Evolutionary conservation across 176 grass and related monocot genomes (phyloP).

Genomic region (Tillandsia leiboldiana): DNA sequence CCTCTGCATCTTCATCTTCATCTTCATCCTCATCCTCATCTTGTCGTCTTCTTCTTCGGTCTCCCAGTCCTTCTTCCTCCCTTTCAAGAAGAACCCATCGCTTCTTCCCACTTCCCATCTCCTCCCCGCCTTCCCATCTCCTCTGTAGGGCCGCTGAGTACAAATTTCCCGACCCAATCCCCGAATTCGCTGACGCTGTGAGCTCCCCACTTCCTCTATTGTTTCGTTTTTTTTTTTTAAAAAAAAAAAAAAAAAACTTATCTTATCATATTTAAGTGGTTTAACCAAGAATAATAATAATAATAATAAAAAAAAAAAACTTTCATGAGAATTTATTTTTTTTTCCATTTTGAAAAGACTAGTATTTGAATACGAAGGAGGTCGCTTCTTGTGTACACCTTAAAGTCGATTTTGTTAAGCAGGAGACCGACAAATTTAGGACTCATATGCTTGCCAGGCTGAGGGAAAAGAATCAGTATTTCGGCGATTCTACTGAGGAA

Average conservation of each 20-base stretch:
- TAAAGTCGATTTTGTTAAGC: neutral
- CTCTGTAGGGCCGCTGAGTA: slow-evolving; percentile 47
- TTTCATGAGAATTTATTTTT: too few relatives aligned
- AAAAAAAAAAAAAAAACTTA: too few relatives aligned
- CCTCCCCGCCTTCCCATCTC: neutral
- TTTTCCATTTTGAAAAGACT: too few relatives aligned
- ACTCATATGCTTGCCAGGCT: slow-evolving; percentile 69
- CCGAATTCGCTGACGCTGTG: slow-evolving; percentile 66
- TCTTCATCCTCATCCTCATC: slow-evolving; percentile 7
- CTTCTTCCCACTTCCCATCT: neutral
- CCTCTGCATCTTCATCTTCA: neutral
- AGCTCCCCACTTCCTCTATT: neutral
- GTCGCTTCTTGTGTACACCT: too few relatives aligned
- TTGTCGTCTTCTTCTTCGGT: neutral
- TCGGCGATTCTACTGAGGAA: slow-evolving; percentile 58
- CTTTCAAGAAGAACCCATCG: slow-evolving; percentile 3
- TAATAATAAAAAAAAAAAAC: too few relatives aligned
- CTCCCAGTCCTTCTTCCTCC: slow-evolving; percentile 20
- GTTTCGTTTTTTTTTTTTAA: neutral
- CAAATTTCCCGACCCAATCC: slow-evolving; percentile 87
- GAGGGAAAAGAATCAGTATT: slow-evolving; percentile 69
- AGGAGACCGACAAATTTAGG: slow-evolving; percentile 79
- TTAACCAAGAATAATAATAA: too few relatives aligned
- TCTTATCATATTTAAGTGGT: too few relatives aligned
- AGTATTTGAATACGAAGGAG: too few relatives aligned